Percentiles rank a stretch among this genome's conserved stretches.
phyloP scores from a whole-genome alignment of 225 moss, liverwort and hornwort species.

The Climacium dendroides region DNA sequence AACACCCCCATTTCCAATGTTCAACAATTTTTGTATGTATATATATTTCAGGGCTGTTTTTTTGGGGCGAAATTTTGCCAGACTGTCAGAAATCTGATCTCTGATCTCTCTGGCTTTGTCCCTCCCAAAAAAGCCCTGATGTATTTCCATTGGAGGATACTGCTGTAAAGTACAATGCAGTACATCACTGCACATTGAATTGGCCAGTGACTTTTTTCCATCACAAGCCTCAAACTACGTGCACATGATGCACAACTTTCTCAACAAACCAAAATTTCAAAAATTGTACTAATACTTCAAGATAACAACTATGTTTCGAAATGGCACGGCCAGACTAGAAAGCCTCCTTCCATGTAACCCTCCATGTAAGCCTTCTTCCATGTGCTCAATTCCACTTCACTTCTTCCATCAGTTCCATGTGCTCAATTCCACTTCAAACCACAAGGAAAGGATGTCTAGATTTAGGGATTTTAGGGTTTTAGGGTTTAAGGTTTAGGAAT shows the following conservation, averaged over 20 bases:
- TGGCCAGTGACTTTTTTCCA: neutral
- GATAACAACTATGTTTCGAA: neutral
- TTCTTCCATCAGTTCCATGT: no score
- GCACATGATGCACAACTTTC: neutral
- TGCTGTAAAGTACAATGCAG: neutral
- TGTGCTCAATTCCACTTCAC: neutral
- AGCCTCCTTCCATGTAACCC: neutral
- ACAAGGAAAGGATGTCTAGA: no score
- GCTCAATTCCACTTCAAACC: neutral
- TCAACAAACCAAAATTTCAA: neutral
- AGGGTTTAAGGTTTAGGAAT: neutral
- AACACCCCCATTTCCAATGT: neutral
- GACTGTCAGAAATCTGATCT: no score
- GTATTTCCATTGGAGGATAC: neutral
- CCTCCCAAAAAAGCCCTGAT: no score
- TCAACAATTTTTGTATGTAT: neutral
- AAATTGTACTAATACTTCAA: neutral
- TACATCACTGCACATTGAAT: neutral
- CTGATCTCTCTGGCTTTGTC: no score
- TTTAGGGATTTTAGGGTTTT: neutral
- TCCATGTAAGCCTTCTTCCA: neutral
- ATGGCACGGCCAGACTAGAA: neutral
- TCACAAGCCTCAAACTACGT: neutral
- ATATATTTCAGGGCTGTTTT: no score
- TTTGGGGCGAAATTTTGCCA: no score